Evolutionary conservation across 441 rosid species (phyloP), one percentile per base, ranked within the genome.

Genomic region (Populus hybrid): DNA sequence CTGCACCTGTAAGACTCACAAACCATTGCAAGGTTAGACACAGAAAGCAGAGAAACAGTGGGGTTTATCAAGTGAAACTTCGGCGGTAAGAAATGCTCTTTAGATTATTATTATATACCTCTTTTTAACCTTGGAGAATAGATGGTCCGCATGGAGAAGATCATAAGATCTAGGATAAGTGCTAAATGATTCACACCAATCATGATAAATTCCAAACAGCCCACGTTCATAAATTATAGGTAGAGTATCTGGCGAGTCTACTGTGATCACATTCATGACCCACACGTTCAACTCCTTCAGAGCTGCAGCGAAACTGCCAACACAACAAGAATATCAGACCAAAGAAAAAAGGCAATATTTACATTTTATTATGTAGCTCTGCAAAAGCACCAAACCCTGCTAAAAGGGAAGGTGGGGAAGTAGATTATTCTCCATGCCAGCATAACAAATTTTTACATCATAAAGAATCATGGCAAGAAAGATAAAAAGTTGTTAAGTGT

Each of bases 111-210:
- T 57, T 28, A 79, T 85, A 30, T 23, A 91, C 99, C 93, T 95
- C 80, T 83, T 87, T 78, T 91, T 88, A 80, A 90, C 76, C 79
- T 84, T 90, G 80, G 97, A 95, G 91, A 95, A 91, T 46, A 94
- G 92, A 88, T 95, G 98, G 78, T 95, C 98, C 0, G 99, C 97
- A 79, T 95, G 99, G 66, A 95, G 89, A 80, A 95, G 97, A 87
- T 95, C 99, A 69, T 95, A 92, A 35, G 97, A 82, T 85, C 99
- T 89, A 11, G 99, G 99, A 76, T 95, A 94, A 67, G 98, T 94
- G 82, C 89, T 95, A 79, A 94, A 95, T 70, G 99, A 91, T 86
- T 95, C 93, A 9, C 98, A 94, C 99, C 98, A 95, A 74, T 94
- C 97, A 73, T 95, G 99, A 84, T 95, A 95, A 42, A 92, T 88